Evolutionary conservation across 495 filamentous ascomycete genomes (phyloP).

Genomic region (Aspergillus saccharolyticus): DNA sequence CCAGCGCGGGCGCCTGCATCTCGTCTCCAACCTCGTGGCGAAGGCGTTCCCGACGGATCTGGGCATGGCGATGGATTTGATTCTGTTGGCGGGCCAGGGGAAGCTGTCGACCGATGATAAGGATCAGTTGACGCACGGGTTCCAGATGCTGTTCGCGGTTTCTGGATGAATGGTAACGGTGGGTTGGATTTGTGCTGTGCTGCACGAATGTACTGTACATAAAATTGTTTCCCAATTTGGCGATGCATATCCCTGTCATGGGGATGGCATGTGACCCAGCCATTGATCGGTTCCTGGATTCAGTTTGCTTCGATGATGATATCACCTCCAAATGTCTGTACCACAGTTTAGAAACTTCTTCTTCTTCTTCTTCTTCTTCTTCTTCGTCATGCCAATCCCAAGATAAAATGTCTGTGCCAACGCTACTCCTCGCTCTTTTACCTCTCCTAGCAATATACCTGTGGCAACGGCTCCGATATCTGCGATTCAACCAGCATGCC

Average conservation of each 20-base stretch:
- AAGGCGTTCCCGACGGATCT: background rate
- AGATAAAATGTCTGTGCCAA: background rate
- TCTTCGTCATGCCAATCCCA: background rate
- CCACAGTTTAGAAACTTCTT: background rate
- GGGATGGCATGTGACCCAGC: too few relatives aligned
- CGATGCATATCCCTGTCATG: too few relatives aligned
- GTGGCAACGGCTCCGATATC: background rate
- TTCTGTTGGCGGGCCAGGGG: background rate
- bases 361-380: background rate
- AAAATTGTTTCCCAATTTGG: too few relatives aligned
- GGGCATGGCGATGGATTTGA: background rate
- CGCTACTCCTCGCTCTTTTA: background rate
- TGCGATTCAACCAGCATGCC: constrained; percentile 8
- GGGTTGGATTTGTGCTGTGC: too few relatives aligned
- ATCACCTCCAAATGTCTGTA: too few relatives aligned
- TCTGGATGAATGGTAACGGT: background rate
- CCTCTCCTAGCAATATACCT: background rate
- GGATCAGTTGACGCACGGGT: background rate
- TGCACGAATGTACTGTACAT: too few relatives aligned
- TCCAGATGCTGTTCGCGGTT: background rate
- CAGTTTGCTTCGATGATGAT: too few relatives aligned
- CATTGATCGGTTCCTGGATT: too few relatives aligned
- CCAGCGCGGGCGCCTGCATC: background rate
- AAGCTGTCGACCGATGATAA: background rate
- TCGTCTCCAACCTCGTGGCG: background rate